These are phyloP conservation scores for Talaromyces nanjingensis DNA, from an alignment of 495 filamentous ascomycete genomes.

Conservation along the genomic window DNA sequence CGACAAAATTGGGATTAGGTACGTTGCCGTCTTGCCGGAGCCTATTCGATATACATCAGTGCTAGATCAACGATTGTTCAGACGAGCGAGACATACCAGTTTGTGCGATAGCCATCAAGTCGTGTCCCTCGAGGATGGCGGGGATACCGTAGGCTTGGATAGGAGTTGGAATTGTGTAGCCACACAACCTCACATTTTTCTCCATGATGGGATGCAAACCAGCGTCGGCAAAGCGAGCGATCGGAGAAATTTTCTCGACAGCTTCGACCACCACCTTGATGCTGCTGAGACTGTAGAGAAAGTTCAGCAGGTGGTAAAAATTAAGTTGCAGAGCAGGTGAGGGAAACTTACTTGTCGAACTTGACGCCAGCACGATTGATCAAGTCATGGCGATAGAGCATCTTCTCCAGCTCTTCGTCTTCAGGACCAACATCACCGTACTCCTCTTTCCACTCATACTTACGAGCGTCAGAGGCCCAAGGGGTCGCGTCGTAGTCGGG, in stretches of 20 bases:
- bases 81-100: constrained; percentile 58
- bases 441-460: constrained; percentile 83
- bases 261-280: constrained; percentile 29
- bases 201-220: constrained; percentile 81
- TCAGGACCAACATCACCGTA: constrained; percentile 77
- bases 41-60: constrained; percentile 42
- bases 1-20: constrained; percentile 81
- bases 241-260: constrained; percentile 22
- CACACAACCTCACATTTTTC: constrained; percentile 64
- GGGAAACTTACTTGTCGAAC: constrained; percentile 31
- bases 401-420: constrained; percentile 57
- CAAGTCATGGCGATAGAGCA: constrained; percentile 58
- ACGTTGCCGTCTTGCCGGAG: constrained; percentile 93
- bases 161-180: constrained; percentile 65
- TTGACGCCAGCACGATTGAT: constrained; percentile 35
- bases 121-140: constrained; percentile 60
- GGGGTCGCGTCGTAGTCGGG: constrained; percentile 14
- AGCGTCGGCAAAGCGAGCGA: constrained; percentile 56
- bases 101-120: constrained; percentile 83
- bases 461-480: constrained; percentile 52
- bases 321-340: background rate
- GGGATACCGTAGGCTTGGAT: constrained; percentile 83
- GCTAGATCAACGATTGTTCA: background rate
- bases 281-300: constrained; percentile 19
- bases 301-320: background rate